phyloP scores from a whole-genome alignment of 2,329 filamentous ascomycete species.

The Metarhizium album region DNA sequence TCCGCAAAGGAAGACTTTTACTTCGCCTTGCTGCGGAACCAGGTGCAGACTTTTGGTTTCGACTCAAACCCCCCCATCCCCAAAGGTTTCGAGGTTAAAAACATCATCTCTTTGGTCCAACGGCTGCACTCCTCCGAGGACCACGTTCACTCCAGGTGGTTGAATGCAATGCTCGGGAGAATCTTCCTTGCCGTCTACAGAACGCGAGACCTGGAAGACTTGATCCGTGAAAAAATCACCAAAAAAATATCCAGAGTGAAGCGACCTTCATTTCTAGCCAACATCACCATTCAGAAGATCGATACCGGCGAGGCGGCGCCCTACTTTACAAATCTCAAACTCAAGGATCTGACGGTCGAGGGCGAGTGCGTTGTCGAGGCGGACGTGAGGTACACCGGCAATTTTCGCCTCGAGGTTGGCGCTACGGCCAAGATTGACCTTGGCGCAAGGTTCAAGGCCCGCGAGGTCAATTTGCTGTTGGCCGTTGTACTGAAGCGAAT shows the following conservation, averaged over 20 bases:
- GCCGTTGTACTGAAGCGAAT: conserved; percentile 77
- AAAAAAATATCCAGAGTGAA: conserved; percentile 95
- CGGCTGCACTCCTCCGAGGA: conserved; percentile 86
- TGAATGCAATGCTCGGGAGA: conserved; percentile 83
- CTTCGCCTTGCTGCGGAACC: conserved; percentile 77
- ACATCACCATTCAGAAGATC: conserved; percentile 71
- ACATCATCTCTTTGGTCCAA: conserved; percentile 84
- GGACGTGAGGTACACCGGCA: conserved; percentile 81
- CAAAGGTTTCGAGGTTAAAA: conserved; percentile 68
- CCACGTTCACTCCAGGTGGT: conserved; percentile 80
- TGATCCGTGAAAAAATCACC: conserved; percentile 75
- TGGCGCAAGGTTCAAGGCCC: conserved; percentile 75
- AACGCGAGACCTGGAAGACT: conserved; percentile 68
- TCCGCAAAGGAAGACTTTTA: conserved; percentile 99
- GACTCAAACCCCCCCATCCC: conserved; percentile 51
- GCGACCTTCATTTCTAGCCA: conserved; percentile 80
- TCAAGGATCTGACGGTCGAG: conserved; percentile 84
- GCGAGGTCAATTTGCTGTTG: conserved; percentile 81
- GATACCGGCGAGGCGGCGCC: conserved; percentile 81
- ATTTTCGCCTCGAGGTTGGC: conserved; percentile 79
- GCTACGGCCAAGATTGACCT: conserved; percentile 90
- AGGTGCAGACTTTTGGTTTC: conserved; percentile 55
- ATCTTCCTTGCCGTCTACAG: conserved; percentile 82
- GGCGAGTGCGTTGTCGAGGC: conserved; percentile 82
- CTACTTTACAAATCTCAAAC: conserved; percentile 75